phyloP scores from a whole-genome alignment of 23 red algal genomes.

The Pyropia haitanensis region DNA sequence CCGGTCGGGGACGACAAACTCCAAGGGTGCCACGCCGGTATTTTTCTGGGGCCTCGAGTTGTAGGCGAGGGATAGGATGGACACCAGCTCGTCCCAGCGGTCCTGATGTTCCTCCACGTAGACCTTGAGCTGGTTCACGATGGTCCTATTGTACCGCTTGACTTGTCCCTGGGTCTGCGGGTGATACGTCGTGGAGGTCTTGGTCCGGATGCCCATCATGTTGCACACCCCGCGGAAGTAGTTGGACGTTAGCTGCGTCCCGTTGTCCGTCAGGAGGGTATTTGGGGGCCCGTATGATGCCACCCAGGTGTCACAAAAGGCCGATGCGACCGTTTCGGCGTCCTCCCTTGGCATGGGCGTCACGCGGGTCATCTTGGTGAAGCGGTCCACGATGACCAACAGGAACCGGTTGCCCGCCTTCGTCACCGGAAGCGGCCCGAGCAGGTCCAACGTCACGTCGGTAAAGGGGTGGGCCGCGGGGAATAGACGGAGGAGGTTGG shows the following conservation, averaged over 20 bases:
- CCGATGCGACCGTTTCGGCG: background rate
- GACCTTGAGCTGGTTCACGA: background rate
- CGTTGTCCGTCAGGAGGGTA: constrained; percentile 11
- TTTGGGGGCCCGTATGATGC: constrained; percentile 4
- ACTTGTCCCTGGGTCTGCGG: constrained; percentile 17
- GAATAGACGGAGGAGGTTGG: background rate
- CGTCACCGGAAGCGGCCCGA: background rate
- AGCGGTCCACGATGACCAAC: too few relatives aligned
- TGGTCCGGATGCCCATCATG: constrained; percentile 10
- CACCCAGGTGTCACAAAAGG: constrained; percentile 4
- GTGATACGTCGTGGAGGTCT: constrained; percentile 10
- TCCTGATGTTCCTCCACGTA: constrained; percentile 4
- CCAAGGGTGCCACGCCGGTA: constrained; percentile 1
- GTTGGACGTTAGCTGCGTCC: constrained; percentile 1
- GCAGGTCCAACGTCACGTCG: background rate
- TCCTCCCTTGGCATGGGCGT: background rate
- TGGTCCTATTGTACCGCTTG: constrained; percentile 16
- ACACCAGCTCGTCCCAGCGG: background rate
- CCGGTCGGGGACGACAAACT: constrained; percentile 5
- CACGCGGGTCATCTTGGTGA: constrained; percentile 4
- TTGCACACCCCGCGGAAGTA: background rate
- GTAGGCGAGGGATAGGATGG: background rate
- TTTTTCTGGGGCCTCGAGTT: constrained; percentile 2
- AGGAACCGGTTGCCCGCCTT: background rate
- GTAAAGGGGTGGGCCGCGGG: constrained; percentile 1